These are phyloP conservation scores for Blastocystis sp. DNA, from an alignment of 352 stramenopile genomes.

Conservation along the genomic window DNA sequence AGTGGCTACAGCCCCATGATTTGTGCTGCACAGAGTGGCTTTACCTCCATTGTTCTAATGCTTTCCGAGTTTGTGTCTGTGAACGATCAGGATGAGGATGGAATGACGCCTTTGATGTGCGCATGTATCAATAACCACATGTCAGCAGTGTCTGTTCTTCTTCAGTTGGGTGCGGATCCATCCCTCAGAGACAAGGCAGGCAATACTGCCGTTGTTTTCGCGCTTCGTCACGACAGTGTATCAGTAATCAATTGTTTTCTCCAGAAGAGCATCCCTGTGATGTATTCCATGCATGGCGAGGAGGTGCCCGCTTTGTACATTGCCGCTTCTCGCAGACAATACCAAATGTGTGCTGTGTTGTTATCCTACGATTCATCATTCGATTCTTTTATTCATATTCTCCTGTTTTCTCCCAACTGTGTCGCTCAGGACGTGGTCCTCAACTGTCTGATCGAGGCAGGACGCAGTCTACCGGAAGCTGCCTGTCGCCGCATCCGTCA, in stretches of 20 bases:
- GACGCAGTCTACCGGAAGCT: neutral
- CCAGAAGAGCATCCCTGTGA: neutral
- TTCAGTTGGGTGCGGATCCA: neutral
- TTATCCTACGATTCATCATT: neutral
- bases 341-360: too few relatives aligned
- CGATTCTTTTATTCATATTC: constrained; percentile 1
- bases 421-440: neutral
- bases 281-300: neutral
- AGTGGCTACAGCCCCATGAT: too few relatives aligned
- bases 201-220: neutral
- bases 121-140: neutral
- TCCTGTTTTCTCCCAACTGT: neutral
- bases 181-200: neutral
- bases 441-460: neutral
- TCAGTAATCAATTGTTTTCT: neutral
- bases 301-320: neutral
- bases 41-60: too few relatives aligned
- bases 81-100: neutral
- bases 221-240: neutral
- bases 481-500: neutral
- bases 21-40: too few relatives aligned
- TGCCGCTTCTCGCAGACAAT: neutral
- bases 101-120: neutral
- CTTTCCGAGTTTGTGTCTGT: too few relatives aligned
- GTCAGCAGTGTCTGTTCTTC: neutral